Base-by-base conservation (phyloP, 2,329 filamentous ascomycete genomes). In the Fusarium sp. region DNA sequence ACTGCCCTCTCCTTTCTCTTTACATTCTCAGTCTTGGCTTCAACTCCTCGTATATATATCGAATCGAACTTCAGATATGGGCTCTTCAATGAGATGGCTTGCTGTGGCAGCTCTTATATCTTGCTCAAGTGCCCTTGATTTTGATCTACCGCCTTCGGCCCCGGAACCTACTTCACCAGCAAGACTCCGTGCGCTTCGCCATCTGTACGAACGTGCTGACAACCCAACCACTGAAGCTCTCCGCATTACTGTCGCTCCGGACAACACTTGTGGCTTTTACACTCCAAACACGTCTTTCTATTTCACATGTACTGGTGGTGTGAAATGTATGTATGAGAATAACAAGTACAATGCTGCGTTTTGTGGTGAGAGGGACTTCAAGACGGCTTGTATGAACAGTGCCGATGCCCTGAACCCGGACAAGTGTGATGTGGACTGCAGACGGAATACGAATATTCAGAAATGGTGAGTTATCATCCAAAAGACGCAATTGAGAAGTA, bases 291-390 rank as follows among this genome's bases (percentile, higher is more conserved):
- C 47, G 8, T 29, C 37, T 7, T 67, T 48, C 38, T 43, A 35
- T 28, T 66, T 66, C 48, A 63, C 52, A 18, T 69, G 66, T 24
- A 18, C 35, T 12, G 24, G 24, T 9, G 35, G 53, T 23, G 35
- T 43, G 12, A 61, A 21, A 13, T 69, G 67, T 33, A 53, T 69
- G 53, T 69, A 60, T 26, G 67, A 69, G 28, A 56, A 66, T 13
- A 38, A 59, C 21, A 69, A 67, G 57, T 69, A 63, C 62, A 69
- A 69, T 35, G 20, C 63, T 38, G 57, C 41, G 5, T 69, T 69
- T 35, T 69, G 67, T 21, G 56, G 52, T 5, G 43, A 23, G 13
- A 33, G n/a, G 9, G 53, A 55, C 12, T 55, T 69, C 21, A 58
- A 44, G 38, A 69, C 66, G 16, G 48, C 33, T 12, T 69, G 67